Percentiles rank a stretch among this genome's conserved stretches.
Evolutionary conservation across 2,329 filamentous ascomycete genomes (phyloP).

Genomic region (Lecanicillium sp.): DNA sequence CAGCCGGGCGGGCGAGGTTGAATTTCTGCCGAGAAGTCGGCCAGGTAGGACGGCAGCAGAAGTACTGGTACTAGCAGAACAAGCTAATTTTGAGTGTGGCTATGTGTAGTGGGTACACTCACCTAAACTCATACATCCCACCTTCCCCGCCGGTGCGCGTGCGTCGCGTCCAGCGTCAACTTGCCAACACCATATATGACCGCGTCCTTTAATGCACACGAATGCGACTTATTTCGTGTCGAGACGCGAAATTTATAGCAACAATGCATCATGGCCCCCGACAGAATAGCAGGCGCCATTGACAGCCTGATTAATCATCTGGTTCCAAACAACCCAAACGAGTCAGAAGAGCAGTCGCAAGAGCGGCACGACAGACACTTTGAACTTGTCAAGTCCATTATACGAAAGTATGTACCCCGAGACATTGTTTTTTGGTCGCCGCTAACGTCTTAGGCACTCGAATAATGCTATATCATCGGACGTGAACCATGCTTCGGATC

Average conservation of each 20-base stretch:
- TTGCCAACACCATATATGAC: conserved; percentile 2
- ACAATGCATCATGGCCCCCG: conserved; percentile 52
- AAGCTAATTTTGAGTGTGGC: background rate
- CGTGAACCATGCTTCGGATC: conserved; percentile 85
- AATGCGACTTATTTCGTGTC: background rate
- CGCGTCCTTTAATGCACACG: background rate
- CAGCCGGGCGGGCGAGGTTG: conserved; percentile 28
- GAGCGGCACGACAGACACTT: conserved; percentile 61
- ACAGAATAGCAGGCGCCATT: conserved; percentile 72
- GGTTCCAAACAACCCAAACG: conserved; percentile 58
- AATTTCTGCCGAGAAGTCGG: conserved; percentile 30
- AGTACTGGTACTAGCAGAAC: conserved; percentile 22
- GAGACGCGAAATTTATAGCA: background rate
- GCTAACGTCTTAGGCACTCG: conserved; percentile 31
- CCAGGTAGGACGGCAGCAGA: conserved; percentile 17
- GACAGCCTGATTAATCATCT: conserved; percentile 71
- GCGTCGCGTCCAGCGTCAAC: conserved; percentile 25
- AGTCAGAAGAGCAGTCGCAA: conserved; percentile 62
- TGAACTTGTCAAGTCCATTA: conserved; percentile 42
- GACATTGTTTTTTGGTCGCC: background rate
- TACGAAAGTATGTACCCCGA: conserved; percentile 50
- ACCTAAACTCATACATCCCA: conserved; percentile 15
- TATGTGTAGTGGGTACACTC: background rate
- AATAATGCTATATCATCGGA: conserved; percentile 57
- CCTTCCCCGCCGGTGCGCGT: conserved; percentile 16